Base-by-base conservation (phyloP, 306 rosid species). In the Ormosia semicastrata region DNA sequence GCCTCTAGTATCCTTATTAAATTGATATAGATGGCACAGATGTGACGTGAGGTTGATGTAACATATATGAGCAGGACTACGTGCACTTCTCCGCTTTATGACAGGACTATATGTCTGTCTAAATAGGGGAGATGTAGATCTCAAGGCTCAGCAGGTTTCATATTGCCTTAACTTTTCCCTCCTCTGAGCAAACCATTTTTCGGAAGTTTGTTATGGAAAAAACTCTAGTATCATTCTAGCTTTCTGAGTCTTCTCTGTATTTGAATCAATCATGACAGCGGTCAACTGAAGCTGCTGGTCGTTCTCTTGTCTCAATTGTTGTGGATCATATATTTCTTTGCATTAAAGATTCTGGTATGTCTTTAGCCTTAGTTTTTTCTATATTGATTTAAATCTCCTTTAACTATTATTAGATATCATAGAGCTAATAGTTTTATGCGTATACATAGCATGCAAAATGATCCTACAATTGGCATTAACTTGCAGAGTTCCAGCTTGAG, bases 311-410 rank as follows among this genome's bases (percentile, higher is more conserved):
- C 76, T 91, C 99, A 58, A 81, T 93, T 77, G 88, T 90, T 30
- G 95, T 93, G 77, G 99, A 95, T 85, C 99, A 95, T 85, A 90
- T 95, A 88, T 95, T 93, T 92, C 88, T 95, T 24, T 86, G 99
- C 88, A 89, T 95, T 68, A 93, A 90, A 92, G 99, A 95, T 72
- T 76, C 97, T 50, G 99, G 99, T 95, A 71, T 34, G 90, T 79
- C 75, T 79, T 79, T 59, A 44, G 49, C 67, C 68, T 71, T 37
- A 8, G 10, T 40, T 43, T 73, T 84, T 64, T 11, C 8, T 63
- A 49, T 60, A 29, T 75, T 62, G 60, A 62, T 75, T 52, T 62
- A 7, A 59, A 54, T 74, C 47, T 82, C 75, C 71, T 43, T 73
- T 47, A 72, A 49, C 62, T 6, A 58, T 57, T 49, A 60, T 50